phyloP scores from a whole-genome alignment of 768 basidiomycete species.

The Mycena indigotica region DNA sequence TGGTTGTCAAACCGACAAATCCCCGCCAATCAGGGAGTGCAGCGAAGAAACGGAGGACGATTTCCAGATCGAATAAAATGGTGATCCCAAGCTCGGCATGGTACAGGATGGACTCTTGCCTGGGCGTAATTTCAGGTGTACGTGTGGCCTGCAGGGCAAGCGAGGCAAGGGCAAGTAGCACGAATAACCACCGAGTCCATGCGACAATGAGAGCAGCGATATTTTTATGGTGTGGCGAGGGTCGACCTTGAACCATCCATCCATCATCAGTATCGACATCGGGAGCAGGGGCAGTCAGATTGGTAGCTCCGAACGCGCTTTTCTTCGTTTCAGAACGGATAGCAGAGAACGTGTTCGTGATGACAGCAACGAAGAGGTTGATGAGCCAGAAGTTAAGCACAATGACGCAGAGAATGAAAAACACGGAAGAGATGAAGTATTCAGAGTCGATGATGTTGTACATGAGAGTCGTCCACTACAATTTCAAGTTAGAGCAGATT shows the following conservation, averaged over 20 bases:
- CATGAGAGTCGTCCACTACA: constrained; percentile 80
- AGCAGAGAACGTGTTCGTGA: constrained; percentile 88
- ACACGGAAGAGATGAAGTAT: constrained; percentile 83
- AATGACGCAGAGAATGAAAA: constrained; percentile 82
- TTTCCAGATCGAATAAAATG: constrained; percentile 85
- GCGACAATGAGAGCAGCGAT: constrained; percentile 56
- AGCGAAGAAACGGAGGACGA: constrained; percentile 69
- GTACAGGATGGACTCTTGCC: constrained; percentile 54
- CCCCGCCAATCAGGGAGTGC: constrained; percentile 80
- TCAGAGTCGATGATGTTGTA: constrained; percentile 89
- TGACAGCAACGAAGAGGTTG: constrained; percentile 94
- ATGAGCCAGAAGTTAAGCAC: constrained; percentile 94
- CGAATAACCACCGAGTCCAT: constrained; percentile 72
- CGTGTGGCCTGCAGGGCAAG: constrained; percentile 74
- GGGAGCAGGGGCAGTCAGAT: constrained; percentile 5
- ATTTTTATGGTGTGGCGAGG: constrained; percentile 47
- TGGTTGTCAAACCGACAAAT: constrained; percentile 59
- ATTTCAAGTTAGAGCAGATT: constrained; percentile 4
- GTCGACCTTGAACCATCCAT: constrained; percentile 52
- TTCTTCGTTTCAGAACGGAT: constrained; percentile 85
- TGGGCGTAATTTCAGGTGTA: constrained; percentile 48
- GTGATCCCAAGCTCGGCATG: constrained; percentile 78
- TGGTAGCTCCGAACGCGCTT: constrained; percentile 83
- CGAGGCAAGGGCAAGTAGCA: constrained; percentile 70
- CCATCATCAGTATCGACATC: constrained; percentile 49